Evolutionary conservation across 75 land plant genomes (phyloP), one percentile per base, ranked within the genome.

Genomic region (Cunninghamia lanceolata): DNA sequence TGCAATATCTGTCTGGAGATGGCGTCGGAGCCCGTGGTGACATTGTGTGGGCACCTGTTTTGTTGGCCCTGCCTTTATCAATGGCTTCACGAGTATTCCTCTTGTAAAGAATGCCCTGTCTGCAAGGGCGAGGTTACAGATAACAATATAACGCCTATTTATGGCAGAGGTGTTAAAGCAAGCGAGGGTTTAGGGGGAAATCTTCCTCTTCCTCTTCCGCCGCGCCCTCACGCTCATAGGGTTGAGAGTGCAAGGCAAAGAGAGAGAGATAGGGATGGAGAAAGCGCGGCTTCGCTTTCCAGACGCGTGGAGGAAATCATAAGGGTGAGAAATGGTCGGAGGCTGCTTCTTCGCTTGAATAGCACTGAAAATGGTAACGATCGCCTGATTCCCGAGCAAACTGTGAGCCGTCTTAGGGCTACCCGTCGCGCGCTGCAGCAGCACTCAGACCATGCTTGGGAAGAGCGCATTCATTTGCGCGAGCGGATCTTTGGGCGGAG

Each of bases 11-110:
- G 99, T 84, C 86, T 95, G 19, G 99, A 96, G 35, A 84, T 95
- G 90, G 92, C 96, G 6, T 87, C 74, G 39, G 96, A 95, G 50
- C 97, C 99, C 53, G 95, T 97, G 80, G 94, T 97, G 3, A 97
- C 97, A 39, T 86, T 88, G 46, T 97, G 99, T 59, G 99, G 99
- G 21, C 99, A 97, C 82, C 91, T 97, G 28, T 97, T 94, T 76
- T 97, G 99, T 84, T 97, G 99, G 99, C 93, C 95, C 0, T 97
- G 99, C 77, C 88, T 97, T 76, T 92, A 95, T 59, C 90, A 90
- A 74, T 97, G 99, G 99, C 87, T 97, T 4, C 94, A 97, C 85
- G 15, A 90, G 17, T 93, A 94, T 84, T 92, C 94, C 9, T 87
- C 87, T 63, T 87, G 88, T 10, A 91, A 93, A 74, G 97, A 97